phyloP scores from a whole-genome alignment of 129 eudicot genomes.

The Kitagawia praeruptora region DNA sequence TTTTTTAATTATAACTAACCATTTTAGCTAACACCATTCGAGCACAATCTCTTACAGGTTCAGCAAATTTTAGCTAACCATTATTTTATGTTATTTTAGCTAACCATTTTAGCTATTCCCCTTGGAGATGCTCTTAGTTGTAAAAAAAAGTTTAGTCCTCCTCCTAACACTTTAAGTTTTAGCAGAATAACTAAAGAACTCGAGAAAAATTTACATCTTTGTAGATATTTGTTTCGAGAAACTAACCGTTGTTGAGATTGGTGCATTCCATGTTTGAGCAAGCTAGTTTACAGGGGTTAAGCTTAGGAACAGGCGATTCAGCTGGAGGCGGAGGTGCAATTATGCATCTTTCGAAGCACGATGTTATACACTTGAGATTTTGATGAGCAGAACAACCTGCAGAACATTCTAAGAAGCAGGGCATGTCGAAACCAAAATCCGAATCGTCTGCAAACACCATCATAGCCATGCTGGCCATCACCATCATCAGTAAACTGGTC shows the following conservation, averaged over 20 bases:
- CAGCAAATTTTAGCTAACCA: no score
- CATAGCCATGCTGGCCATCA: not conserved
- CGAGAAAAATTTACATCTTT: not conserved
- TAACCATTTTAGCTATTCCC: no score
- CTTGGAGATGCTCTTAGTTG: no score
- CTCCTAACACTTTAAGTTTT: no score
- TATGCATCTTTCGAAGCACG: not conserved
- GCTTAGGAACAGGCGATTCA: not conserved
- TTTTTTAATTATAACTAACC: no score
- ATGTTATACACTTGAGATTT: not conserved
- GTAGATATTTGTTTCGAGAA: not conserved
- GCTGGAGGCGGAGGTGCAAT: not conserved
- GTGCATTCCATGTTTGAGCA: not conserved
- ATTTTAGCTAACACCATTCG: no score
- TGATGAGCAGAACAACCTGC: not conserved
- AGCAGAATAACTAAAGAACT: no score
- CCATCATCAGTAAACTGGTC: not conserved
- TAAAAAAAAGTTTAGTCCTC: no score
- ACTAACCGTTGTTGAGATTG: not conserved
- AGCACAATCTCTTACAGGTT: no score
- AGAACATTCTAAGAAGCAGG: not conserved
- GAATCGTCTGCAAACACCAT: constrained; percentile 1
- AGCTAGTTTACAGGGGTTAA: not conserved
- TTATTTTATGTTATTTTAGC: no score
- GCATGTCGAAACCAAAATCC: not conserved